These are phyloP conservation scores for Barnettozyma vustinii DNA, from an alignment of 805 yeast genomes.

Conservation along the genomic window DNA sequence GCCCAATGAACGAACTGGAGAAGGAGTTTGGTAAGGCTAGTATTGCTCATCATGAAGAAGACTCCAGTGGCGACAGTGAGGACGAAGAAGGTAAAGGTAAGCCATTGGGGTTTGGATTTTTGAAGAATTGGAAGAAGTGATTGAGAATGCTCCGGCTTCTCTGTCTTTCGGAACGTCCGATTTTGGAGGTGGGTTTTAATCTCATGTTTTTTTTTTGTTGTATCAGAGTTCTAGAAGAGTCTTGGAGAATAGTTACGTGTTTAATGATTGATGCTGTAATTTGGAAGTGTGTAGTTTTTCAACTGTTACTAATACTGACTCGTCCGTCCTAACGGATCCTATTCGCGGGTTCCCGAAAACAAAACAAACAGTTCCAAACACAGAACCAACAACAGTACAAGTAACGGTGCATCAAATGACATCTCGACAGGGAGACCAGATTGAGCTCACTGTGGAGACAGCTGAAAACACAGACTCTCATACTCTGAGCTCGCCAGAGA, in stretches of 20 bases:
- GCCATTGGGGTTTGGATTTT: constrained; percentile 6
- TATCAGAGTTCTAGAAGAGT: neutral
- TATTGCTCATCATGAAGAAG: constrained; percentile 6
- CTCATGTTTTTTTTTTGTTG: neutral
- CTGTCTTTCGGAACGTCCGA: neutral
- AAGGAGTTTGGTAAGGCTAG: constrained; percentile 15
- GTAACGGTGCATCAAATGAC: neutral
- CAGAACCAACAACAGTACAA: neutral
- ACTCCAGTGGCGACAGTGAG: constrained; percentile 2
- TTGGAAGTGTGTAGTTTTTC: neutral
- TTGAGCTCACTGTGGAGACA: neutral
- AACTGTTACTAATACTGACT: no score
- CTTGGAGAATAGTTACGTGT: neutral
- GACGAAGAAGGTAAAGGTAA: constrained; percentile 1
- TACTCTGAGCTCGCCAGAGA: constrained; percentile 10
- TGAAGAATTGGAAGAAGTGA: constrained; percentile 23
- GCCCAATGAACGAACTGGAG: constrained; percentile 16
- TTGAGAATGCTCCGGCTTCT: neutral
- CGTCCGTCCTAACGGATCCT: no score
- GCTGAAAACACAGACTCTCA: constrained; percentile 6
- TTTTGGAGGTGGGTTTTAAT: neutral
- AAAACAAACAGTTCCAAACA: neutral
- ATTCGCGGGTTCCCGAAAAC: neutral
- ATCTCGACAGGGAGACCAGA: neutral
- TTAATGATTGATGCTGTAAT: neutral